Conservation (phyloP, 345 rosid genomes). For the Ceriops tagal region DNA sequence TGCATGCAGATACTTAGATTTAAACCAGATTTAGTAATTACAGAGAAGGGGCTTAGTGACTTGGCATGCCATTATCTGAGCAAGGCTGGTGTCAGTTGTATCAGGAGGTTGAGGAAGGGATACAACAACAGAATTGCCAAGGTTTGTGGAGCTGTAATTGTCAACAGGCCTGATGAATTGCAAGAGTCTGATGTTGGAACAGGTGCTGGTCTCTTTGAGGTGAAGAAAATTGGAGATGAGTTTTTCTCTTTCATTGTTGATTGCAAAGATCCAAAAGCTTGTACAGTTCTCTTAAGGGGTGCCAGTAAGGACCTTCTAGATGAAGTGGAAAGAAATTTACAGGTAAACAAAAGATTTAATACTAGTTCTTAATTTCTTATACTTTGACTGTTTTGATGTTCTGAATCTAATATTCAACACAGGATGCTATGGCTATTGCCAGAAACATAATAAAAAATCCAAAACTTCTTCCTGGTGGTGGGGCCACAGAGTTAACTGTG, state of each 20-base stretch:
- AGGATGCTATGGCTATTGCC: constrained; percentile 98
- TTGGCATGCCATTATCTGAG: constrained; percentile 89
- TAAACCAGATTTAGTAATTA: constrained; percentile 84
- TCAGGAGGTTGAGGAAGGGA: constrained; percentile 84
- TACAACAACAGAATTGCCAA: constrained; percentile 95
- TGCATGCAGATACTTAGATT: constrained; percentile 82
- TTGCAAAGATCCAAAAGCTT: constrained; percentile 94
- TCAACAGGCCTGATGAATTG: constrained; percentile 87
- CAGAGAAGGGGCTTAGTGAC: constrained; percentile 98
- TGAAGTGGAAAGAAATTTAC: constrained; percentile 96
- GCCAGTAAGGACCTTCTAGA: constrained; percentile 98
- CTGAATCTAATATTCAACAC: background rate
- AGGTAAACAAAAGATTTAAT: constrained; percentile 39
- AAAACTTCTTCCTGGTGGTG: constrained; percentile 92
- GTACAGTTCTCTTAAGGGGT: constrained; percentile 88
- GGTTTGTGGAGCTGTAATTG: constrained; percentile 95
- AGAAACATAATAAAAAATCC: constrained; percentile 97
- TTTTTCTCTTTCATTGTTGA: constrained; percentile 85
- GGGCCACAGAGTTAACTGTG: constrained; percentile 88
- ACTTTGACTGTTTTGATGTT: background rate
- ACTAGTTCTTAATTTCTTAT: background rate
- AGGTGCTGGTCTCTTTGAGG: constrained; percentile 92
- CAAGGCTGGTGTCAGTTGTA: constrained; percentile 94
- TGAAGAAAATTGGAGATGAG: constrained; percentile 91
- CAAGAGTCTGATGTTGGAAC: constrained; percentile 98